Base-by-base conservation (phyloP, 805 yeast genomes). In the Ogataea ganodermae region DNA sequence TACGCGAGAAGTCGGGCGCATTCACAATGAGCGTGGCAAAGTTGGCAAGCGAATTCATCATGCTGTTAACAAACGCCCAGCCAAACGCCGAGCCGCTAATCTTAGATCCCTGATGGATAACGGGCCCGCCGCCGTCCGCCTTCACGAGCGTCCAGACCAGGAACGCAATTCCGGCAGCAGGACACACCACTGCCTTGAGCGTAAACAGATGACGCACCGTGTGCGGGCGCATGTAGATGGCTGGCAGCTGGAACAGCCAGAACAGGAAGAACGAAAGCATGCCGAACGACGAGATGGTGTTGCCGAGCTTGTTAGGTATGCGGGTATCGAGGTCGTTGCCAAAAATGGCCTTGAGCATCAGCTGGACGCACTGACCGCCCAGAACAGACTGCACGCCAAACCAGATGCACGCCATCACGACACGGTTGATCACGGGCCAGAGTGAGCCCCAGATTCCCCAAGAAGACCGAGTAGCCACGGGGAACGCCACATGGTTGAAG, bases 351-450 rank as follows among this genome's bases (percentile, higher is more conserved):
- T 79, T 72, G 47, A 90, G 70, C 92, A 89, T 86, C 44, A 87
- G 68, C 50, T 83, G 78, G n/a, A 90, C 81, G 69, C 95, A 86
- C 51, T 89, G 80, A 24, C 92, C 95, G 45, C 95, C 94, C 48
- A 91, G 76, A 75, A 89, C 86, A 16, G 86, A 76, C 61, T 89
- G 96, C 24, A 88, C 94, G 22, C 94, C 82, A 61, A 84, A 89
- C 97, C 97, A 90, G 42, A 90, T 81, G 55, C 69, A 66, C 2
- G 70, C 62, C 89, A 90, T 85, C 10, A 86, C 91, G 30, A 88
- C 92, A 68, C 97, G 80, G 68, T 90, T 89, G 44, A 89, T 60
- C 37, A 90, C 83, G 4, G 96, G 96, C 96, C 95, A 90, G 48
- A 85, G 70, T 0, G 90, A 84, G 44, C 95, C 95, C 73, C 82